Percentiles rank a stretch among this genome's conserved stretches.
These are phyloP conservation scores for Cryptococcus maquisensis DNA, from an alignment of 1,284 basidiomycete species.

Conservation along the genomic window DNA sequence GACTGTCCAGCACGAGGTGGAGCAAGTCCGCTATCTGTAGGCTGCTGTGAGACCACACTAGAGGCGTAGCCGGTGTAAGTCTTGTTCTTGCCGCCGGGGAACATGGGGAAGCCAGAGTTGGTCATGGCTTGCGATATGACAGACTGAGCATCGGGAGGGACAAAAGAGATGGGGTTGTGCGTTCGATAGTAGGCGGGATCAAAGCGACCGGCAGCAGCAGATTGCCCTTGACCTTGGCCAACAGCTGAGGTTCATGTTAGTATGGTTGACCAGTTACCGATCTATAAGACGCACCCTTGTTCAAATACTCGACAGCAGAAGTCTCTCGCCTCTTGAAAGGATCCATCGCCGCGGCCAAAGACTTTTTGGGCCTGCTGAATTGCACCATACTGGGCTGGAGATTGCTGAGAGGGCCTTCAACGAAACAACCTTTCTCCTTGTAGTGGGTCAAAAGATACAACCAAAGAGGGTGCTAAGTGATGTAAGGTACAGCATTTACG, in stretches of 20 bases:
- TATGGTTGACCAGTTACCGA: not conserved
- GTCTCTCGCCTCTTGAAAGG: slow-evolving; percentile 80
- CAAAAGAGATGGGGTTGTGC: slow-evolving; percentile 89
- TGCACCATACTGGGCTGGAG: slow-evolving; percentile 98
- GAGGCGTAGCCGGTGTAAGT: slow-evolving; percentile 77
- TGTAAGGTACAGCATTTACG: not conserved
- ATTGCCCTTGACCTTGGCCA: slow-evolving; percentile 62
- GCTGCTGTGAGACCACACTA: slow-evolving; percentile 86
- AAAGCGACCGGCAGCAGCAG: slow-evolving; percentile 61
- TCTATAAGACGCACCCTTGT: slow-evolving; percentile 24
- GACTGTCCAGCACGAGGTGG: slow-evolving; percentile 60
- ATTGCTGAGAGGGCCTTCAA: slow-evolving; percentile 95
- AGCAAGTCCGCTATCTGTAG: slow-evolving; percentile 52
- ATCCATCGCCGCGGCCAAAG: slow-evolving; percentile 78
- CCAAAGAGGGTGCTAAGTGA: slow-evolving; percentile 85
- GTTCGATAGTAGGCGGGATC: slow-evolving; percentile 92
- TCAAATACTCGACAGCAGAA: slow-evolving; percentile 61
- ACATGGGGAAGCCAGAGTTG: slow-evolving; percentile 84
- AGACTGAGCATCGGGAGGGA: slow-evolving; percentile 90
- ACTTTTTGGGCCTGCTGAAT: slow-evolving; percentile 89
- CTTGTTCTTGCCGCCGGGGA: slow-evolving; percentile 58
- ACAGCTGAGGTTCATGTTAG: not conserved
- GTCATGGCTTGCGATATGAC: slow-evolving; percentile 83
- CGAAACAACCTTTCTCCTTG: slow-evolving; percentile 91
- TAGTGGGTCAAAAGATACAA: slow-evolving; percentile 97